Conservation (phyloP, 2,329 filamentous ascomycete species). For the Microcyclosporella mali region DNA sequence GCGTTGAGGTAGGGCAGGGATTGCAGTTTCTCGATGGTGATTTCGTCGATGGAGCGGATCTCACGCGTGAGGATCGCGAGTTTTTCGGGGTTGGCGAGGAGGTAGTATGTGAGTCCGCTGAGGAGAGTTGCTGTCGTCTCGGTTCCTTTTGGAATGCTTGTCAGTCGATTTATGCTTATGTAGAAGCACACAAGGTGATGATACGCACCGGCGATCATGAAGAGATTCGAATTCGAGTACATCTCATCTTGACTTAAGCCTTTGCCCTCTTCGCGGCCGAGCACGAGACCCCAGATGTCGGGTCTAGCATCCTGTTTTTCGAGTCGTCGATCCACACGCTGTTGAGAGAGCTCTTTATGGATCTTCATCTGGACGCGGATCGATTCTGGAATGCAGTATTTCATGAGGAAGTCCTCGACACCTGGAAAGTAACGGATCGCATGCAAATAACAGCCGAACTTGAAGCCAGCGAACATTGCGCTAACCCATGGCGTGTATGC, state of each 20-base stretch:
- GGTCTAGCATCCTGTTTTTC: slow-evolving; percentile 14
- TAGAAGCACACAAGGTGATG: no score
- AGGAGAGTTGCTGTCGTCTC: slow-evolving; percentile 74
- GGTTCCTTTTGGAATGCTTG: slow-evolving; percentile 59
- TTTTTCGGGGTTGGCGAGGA: slow-evolving; percentile 55
- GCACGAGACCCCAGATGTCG: slow-evolving; percentile 18
- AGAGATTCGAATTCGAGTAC: slow-evolving; percentile 25
- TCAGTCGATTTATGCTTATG: no score
- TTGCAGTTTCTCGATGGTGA: slow-evolving; percentile 29
- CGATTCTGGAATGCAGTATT: slow-evolving; percentile 4
- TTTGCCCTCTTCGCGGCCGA: slow-evolving; percentile 14
- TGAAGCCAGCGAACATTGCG: slow-evolving; percentile 6
- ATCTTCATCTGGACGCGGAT: slow-evolving; percentile 4
- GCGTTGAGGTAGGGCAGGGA: slow-evolving; percentile 41
- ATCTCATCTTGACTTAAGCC: slow-evolving; percentile 28
- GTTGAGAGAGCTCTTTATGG: slow-evolving; percentile 7
- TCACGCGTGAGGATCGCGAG: slow-evolving; percentile 53
- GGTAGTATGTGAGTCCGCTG: slow-evolving; percentile 63
- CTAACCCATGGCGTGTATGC: slow-evolving; percentile 33
- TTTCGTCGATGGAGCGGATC: slow-evolving; percentile 36
- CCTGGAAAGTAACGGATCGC: slow-evolving; percentile 7
- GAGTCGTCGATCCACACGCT: slow-evolving; percentile 11
- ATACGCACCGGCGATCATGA: background rate
- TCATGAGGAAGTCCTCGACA: slow-evolving; percentile 5
- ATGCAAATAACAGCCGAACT: slow-evolving; percentile 8